Percentiles rank a stretch among this genome's conserved stretches.
Evolutionary conservation across 805 yeast species (phyloP).

Genomic region (Candida sakaeoensis): DNA sequence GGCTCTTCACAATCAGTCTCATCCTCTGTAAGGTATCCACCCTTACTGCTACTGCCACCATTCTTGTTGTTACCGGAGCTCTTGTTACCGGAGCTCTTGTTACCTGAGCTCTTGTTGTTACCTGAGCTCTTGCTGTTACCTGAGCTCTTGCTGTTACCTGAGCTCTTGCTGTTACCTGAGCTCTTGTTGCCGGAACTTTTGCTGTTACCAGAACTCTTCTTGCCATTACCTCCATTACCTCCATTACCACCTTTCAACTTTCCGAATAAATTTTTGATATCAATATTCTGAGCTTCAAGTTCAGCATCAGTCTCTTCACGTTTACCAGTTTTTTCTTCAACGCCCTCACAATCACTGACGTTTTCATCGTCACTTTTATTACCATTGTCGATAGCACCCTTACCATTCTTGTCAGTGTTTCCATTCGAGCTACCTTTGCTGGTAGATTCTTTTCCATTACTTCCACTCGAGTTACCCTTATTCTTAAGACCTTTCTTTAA

Average conservation of each 20-base stretch:
- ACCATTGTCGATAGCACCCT: background rate
- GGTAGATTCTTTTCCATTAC: too few species aligned
- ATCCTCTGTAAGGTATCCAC: background rate
- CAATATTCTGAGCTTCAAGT: conserved; percentile 4
- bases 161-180: too few species aligned
- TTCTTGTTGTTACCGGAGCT: background rate
- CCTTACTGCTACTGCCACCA: background rate
- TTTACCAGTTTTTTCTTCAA: background rate
- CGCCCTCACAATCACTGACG: too few species aligned
- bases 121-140: background rate
- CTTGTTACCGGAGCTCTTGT: too few species aligned
- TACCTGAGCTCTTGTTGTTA: background rate
- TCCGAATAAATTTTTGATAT: background rate
- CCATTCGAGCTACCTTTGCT: too few species aligned
- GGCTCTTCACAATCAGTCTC: conserved; percentile 3
- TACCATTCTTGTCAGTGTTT: too few species aligned
- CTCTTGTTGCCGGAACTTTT: too few species aligned
- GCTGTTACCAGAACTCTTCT: background rate
- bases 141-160: too few species aligned
- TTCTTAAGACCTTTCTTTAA: too few species aligned
- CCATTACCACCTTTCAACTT: conserved; percentile 4
- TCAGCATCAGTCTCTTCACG: background rate
- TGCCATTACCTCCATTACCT: background rate
- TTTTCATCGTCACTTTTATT: background rate
- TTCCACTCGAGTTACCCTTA: too few species aligned